These are phyloP conservation scores for Dendrobium officinale DNA, from an alignment of 106 monocot genomes.

Conservation along the genomic window DNA sequence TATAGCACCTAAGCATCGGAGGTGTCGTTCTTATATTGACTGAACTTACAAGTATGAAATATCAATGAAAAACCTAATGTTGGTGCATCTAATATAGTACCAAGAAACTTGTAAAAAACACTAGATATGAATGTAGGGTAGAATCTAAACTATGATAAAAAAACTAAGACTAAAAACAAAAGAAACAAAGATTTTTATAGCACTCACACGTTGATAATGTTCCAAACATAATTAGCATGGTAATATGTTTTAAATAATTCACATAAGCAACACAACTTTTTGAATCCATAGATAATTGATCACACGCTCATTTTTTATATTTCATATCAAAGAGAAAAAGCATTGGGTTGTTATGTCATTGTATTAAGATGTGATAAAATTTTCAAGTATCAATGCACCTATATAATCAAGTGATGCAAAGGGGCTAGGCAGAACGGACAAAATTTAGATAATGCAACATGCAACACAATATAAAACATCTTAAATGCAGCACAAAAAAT, in stretches of 20 bases:
- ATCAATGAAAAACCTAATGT: neutral
- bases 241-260: neutral
- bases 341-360: neutral
- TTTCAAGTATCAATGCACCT: neutral
- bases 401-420: neutral
- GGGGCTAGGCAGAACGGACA: neutral
- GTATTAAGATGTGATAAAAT: neutral
- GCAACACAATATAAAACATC: neutral
- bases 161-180: neutral
- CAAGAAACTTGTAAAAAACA: neutral
- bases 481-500: neutral
- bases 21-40: neutral
- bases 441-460: neutral
- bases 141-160: neutral
- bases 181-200: neutral
- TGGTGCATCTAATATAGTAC: neutral
- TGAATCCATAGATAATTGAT: neutral
- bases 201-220: neutral
- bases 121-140: neutral
- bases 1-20: neutral
- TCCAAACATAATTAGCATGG: neutral
- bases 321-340: neutral
- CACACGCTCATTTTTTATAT: neutral
- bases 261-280: neutral
- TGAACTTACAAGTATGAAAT: neutral